Conservation (phyloP, 805 yeast species). For the Saccharomycopsis sp. region DNA sequence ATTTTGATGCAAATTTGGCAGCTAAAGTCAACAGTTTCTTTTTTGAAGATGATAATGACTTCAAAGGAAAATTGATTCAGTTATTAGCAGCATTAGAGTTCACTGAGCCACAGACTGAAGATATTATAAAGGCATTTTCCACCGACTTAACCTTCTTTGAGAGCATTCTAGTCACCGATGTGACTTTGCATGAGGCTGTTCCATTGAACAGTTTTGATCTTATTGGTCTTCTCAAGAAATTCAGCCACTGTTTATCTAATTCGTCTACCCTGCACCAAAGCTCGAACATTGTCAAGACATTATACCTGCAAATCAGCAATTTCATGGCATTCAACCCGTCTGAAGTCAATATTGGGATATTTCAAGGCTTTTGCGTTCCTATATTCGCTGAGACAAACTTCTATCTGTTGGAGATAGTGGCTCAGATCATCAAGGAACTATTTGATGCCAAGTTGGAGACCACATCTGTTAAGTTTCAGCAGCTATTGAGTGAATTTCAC, state of each 20-base stretch:
- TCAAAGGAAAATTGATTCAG: background rate
- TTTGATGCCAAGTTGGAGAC: background rate
- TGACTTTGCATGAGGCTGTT: constrained; percentile 4
- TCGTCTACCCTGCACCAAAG: background rate
- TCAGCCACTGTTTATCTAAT: background rate
- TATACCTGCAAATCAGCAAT: background rate
- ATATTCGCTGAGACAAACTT: background rate
- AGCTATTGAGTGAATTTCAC: background rate
- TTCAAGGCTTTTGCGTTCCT: background rate
- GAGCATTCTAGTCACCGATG: background rate
- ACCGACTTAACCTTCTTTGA: constrained; percentile 7
- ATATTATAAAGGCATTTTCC: background rate
- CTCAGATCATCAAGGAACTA: background rate
- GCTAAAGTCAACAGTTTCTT: background rate
- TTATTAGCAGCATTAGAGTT: background rate
- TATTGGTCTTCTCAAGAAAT: constrained; percentile 4
- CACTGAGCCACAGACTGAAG: background rate
- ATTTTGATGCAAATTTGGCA: background rate
- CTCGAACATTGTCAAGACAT: background rate
- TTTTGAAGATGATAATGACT: background rate
- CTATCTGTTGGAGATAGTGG: background rate
- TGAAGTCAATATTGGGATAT: background rate
- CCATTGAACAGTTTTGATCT: constrained; percentile 12
- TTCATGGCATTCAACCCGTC: background rate
- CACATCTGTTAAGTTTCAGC: background rate